Evolutionary conservation across 768 basidiomycete species (phyloP).

Genomic region (Termitomyces sp.): DNA sequence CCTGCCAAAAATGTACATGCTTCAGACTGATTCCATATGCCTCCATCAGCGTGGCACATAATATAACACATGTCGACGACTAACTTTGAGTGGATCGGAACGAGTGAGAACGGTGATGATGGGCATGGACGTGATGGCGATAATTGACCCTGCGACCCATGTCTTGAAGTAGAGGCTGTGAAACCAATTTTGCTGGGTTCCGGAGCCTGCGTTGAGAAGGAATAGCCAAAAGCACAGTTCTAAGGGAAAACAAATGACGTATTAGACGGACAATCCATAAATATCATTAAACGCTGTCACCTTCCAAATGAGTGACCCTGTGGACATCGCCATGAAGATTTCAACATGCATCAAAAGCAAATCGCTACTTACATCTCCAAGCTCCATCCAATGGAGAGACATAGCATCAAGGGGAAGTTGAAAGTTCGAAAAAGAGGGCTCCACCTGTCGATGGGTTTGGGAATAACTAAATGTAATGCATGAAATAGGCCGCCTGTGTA

Average conservation of each 20-base stretch:
- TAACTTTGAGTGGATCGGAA: conserved; percentile 52
- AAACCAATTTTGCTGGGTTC: conserved; percentile 73
- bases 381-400: conserved; percentile 64
- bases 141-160: conserved; percentile 62
- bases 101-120: conserved; percentile 62
- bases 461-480: conserved; percentile 40
- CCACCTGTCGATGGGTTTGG: conserved; percentile 64
- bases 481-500: neutral
- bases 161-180: conserved; percentile 65
- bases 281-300: conserved; percentile 26
- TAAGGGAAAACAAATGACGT: conserved; percentile 17
- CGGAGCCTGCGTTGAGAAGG: conserved; percentile 55
- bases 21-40: conserved; percentile 46
- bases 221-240: conserved; percentile 89
- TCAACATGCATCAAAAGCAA: neutral
- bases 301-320: conserved; percentile 79
- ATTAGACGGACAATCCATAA: neutral
- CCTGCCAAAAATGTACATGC: conserved; percentile 68
- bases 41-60: neutral
- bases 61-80: conserved; percentile 11
- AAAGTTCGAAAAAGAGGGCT: conserved; percentile 33
- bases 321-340: neutral
- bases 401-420: conserved; percentile 61
- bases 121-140: conserved; percentile 65
- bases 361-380: conserved; percentile 62